Evolutionary conservation across 805 yeast species (phyloP), one percentile per base, ranked within the genome.

Genomic region (Pichia ethanolica): DNA sequence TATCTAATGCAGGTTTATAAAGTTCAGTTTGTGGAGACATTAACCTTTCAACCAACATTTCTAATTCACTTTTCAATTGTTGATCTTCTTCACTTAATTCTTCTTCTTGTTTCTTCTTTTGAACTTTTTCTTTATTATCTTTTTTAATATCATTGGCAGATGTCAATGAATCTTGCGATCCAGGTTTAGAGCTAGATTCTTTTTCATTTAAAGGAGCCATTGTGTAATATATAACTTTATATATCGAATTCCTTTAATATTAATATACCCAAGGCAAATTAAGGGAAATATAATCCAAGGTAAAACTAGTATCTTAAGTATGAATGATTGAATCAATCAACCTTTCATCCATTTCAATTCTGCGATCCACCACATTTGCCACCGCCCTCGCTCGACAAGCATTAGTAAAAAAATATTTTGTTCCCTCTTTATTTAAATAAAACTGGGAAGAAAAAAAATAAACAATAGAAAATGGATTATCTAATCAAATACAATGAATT

Each of bases 1-100:
- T 74, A 39, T 75, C 74, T 58, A 93, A 74, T n/a, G 89, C 77
- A 11, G 79, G 70, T 35, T 69, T 68, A 62, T 87, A 86, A 25
- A 79, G 69, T 20, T 70, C 64, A 43, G 72, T 59, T 52, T 75
- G 73, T 2, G 78, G 65, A 54, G 82, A 89, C 52, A 69, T 69
- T 53, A 93, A 71, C 47, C 88, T 78, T 66, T 89, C 95, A 10
- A 89, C 97, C 37, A 93, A 74, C 74, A 81, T 70, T 59, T 90
- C 98, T 60, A 93, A 77, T 62, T 89, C 96, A 45, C 77, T 79
- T 64, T 93, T 90, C 57, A 93, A 77, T 63, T 84, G 86, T 58
- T 81, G 84, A 68, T 93, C 99, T 66, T 91, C 98, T 67, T 90
- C 98, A 32, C 89, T 84, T 52, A 93, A 76, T 64, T 89, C 96